Conservation (phyloP, 768 basidiomycete species). For the Naematelia encephala region DNA sequence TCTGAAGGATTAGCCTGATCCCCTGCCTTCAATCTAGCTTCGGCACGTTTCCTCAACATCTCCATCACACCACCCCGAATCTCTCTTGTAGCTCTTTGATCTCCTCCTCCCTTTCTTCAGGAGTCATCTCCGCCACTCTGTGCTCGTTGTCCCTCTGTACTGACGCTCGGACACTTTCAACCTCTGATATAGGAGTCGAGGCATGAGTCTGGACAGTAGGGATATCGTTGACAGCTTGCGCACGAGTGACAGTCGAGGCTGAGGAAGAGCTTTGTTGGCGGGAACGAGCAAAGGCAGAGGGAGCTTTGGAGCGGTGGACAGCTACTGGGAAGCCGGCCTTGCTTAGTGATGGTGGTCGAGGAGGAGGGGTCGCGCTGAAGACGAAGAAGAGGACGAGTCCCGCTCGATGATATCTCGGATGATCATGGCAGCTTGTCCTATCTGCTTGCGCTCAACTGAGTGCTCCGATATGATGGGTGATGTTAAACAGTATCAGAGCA, state of each 20-base stretch:
- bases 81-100: conserved; percentile 30
- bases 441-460: background rate
- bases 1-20: no score
- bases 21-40: conserved; percentile 14
- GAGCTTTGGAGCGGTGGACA: conserved; percentile 20
- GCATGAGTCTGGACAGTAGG: background rate
- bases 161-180: conserved; percentile 15
- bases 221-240: conserved; percentile 54
- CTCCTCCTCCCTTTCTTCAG: conserved; percentile 23
- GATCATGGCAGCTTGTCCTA: conserved; percentile 15
- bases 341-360: conserved; percentile 43
- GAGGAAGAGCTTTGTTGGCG: conserved; percentile 50
- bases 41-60: conserved; percentile 25
- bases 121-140: conserved; percentile 18
- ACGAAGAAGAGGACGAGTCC: conserved; percentile 13
- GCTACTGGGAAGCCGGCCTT: conserved; percentile 18
- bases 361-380: conserved; percentile 39
- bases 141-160: conserved; percentile 29
- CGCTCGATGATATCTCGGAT: conserved; percentile 37
- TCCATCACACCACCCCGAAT: conserved; percentile 24
- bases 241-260: conserved; percentile 63
- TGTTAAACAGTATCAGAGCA: background rate
- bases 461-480: background rate
- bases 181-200: conserved; percentile 30
- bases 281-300: conserved; percentile 22